Evolutionary conservation across 2,329 filamentous ascomycete species (phyloP).

Genomic region (Penicillium janthinellum): DNA sequence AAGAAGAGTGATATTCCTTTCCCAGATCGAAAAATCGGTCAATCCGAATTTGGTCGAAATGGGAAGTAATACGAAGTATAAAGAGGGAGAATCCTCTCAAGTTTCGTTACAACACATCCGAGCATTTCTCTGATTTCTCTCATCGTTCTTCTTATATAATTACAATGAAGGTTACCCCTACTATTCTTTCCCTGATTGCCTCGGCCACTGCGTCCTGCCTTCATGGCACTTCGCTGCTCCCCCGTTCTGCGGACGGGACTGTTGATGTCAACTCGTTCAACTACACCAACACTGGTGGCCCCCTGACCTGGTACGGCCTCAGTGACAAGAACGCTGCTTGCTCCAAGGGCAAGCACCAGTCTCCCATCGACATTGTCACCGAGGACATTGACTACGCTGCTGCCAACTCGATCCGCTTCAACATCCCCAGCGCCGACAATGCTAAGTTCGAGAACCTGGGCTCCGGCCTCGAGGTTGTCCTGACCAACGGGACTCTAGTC

Average conservation of each 20-base stretch:
- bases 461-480: constrained; percentile 53
- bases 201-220: constrained; percentile 16
- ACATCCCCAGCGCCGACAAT: constrained; percentile 23
- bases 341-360: constrained; percentile 54
- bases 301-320: constrained; percentile 57
- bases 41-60: no score
- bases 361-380: constrained; percentile 56
- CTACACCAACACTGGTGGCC: constrained; percentile 42
- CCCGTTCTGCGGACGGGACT: constrained; percentile 14
- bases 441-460: constrained; percentile 50
- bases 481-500: constrained; percentile 54
- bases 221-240: constrained; percentile 17
- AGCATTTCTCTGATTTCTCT: no score
- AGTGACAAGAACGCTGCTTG: constrained; percentile 50
- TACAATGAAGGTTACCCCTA: constrained; percentile 15
- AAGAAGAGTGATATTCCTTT: no score
- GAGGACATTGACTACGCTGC: constrained; percentile 21
- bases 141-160: neutral
- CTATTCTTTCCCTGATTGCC: constrained; percentile 12
- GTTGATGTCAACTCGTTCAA: constrained; percentile 15
- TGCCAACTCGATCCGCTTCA: constrained; percentile 22
- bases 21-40: no score
- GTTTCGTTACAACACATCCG: no score
- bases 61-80: no score
- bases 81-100: no score